These are phyloP conservation scores for Sugiyamaella marilandica DNA, from an alignment of 805 yeast genomes.

Conservation along the genomic window DNA sequence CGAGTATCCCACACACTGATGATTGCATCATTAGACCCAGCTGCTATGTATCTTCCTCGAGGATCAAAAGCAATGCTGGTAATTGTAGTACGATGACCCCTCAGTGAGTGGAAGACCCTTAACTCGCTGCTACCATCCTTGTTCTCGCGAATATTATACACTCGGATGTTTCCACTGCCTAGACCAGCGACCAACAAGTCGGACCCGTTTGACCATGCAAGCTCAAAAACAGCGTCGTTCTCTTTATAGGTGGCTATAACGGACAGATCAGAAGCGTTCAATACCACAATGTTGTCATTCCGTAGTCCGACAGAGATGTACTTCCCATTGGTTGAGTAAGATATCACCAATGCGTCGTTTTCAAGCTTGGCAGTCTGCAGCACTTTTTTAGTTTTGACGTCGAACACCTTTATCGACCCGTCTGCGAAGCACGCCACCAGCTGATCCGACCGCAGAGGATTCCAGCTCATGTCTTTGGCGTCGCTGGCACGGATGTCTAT, in stretches of 20 bases:
- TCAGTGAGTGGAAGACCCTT: constrained; percentile 21
- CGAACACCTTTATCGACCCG: constrained; percentile 45
- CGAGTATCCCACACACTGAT: constrained; percentile 46
- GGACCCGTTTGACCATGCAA: constrained; percentile 36
- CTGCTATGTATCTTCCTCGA: constrained; percentile 44
- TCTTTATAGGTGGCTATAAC: constrained; percentile 28
- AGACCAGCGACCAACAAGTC: constrained; percentile 43
- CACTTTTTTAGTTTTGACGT: constrained; percentile 33
- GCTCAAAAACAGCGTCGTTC: constrained; percentile 31
- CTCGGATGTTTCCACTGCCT: constrained; percentile 41
- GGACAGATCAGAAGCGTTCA: constrained; percentile 34
- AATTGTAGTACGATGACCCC: constrained; percentile 49
- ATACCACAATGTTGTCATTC: constrained; percentile 36
- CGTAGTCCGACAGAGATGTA: constrained; percentile 43
- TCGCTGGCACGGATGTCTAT: neutral
- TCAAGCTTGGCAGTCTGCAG: constrained; percentile 33
- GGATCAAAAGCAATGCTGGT: constrained; percentile 48
- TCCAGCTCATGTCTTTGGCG: constrained; percentile 45
- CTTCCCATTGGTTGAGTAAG: constrained; percentile 45
- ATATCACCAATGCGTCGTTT: constrained; percentile 22
- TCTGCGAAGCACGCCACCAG: constrained; percentile 51
- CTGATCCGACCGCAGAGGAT: constrained; percentile 42
- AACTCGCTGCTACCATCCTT: constrained; percentile 9
- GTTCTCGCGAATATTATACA: constrained; percentile 19
- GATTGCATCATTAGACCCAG: constrained; percentile 56